Base-by-base conservation (phyloP, 345 rosid genomes). In the Gossypium stocksii region DNA sequence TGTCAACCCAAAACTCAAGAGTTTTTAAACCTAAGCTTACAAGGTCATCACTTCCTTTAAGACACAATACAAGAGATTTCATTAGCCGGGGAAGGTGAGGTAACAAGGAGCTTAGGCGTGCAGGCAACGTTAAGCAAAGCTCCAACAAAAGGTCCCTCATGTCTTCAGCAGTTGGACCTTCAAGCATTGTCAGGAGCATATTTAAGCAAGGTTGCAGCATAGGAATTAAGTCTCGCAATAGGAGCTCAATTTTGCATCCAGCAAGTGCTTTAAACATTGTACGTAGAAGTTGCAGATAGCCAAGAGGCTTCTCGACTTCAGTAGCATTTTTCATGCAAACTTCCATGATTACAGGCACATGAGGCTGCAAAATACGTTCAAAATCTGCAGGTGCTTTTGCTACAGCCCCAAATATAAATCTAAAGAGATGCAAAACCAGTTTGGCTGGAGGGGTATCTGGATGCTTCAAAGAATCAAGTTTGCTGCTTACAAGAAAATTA, bases 1-100 rank as follows among this genome's bases (percentile, higher is more conserved):
- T 96, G 77, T 93, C 99, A 25, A 96, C 97, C 99, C 99, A 96
- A 83, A 96, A 96, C 81, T 96, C 99, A 57, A 96, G 93, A 57
- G 98, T 96, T 79, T 94, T 91, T 82, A 96, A 84, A 63, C 98
- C 94, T 74, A 93, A 79, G 79, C 89, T 85, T 77, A 96, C 97
- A 78, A 96, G 90, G 46, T 91, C 99, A 90, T 91, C 92, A 77
- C 86, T 86, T 82, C 98, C 98, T 74, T 85, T 86, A 71, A 93
- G 89, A 85, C 97, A 89, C 77, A 88, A 76, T 53, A 96, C 94
- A 83, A 96, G 97, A 89, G 99, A 97, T 85, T 84, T 91, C 98
- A 91, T 93, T 38, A 96, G 91, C 77, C 92, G 93, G 64, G 94
- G 91, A 78, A 96, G 95, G 83, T 83, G 81, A 43, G 99, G 99